A percentile compares a stretch with the other conserved stretches of the same genome.
These are phyloP conservation scores for Funneliformis geosporum DNA, from an alignment of 192 early-diverging fungal species.

Conservation along the genomic window DNA sequence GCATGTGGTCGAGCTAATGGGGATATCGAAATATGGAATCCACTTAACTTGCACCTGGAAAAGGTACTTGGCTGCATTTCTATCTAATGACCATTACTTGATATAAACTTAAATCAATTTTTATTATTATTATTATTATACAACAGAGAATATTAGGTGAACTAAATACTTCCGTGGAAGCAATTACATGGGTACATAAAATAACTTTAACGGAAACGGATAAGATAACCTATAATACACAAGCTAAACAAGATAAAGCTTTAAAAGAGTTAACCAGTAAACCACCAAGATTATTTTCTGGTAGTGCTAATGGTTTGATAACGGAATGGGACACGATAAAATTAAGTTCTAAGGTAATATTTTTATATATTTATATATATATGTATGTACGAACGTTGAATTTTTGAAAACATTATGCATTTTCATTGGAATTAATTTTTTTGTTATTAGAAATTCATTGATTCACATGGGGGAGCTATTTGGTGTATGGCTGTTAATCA, in stretches of 20 bases:
- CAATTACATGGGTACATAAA: constrained; percentile 82
- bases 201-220: constrained; percentile 60
- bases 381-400: background rate
- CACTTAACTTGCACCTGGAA: constrained; percentile 71
- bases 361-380: background rate
- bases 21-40: constrained; percentile 92
- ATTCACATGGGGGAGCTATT: constrained; percentile 87
- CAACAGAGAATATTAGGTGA: constrained; percentile 78
- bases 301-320: constrained; percentile 81
- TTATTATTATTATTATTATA: constrained; percentile 7
- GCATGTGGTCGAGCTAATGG: constrained; percentile 91
- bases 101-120: background rate
- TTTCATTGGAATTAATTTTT: background rate
- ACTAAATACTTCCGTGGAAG: constrained; percentile 72
- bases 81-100: background rate
- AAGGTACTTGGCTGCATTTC: constrained; percentile 56
- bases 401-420: background rate
- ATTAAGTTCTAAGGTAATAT: constrained; percentile 60
- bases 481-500: constrained; percentile 91
- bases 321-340: constrained; percentile 83
- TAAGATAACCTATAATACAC: constrained; percentile 67
- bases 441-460: constrained; percentile 52
- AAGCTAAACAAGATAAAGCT: constrained; percentile 58
- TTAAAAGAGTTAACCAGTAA: constrained; percentile 49
- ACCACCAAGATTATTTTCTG: constrained; percentile 81